Conservation (phyloP, 2,329 filamentous ascomycete species). For the Colletotrichum karsti region DNA sequence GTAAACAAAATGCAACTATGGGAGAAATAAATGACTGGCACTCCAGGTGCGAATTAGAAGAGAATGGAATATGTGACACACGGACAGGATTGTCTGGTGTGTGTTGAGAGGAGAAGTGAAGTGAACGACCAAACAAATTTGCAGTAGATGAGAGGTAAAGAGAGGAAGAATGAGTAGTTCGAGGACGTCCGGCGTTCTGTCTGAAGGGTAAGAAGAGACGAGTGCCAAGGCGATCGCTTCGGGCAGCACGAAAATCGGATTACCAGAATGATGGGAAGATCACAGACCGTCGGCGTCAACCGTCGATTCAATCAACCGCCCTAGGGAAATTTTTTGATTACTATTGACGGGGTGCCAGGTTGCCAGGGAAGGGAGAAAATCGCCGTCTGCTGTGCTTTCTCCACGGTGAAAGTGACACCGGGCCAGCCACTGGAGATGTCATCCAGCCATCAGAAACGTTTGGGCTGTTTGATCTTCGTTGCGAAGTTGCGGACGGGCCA, state of each 20-base stretch:
- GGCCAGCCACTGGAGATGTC: background rate
- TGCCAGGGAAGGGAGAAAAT: background rate
- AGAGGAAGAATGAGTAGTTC: background rate
- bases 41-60: slow-evolving; percentile 23
- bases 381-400: background rate
- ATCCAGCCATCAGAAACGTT: slow-evolving; percentile 26
- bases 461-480: slow-evolving; percentile 27
- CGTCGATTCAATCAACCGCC: background rate
- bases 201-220: slow-evolving; percentile 28
- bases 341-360: too few species aligned
- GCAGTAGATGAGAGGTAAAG: background rate
- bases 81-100: background rate
- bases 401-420: background rate
- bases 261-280: slow-evolving; percentile 7
- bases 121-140: background rate
- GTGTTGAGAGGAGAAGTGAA: background rate
- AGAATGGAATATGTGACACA: background rate
- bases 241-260: slow-evolving; percentile 20
- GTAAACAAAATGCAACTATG: background rate
- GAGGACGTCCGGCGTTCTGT: background rate
- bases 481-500: slow-evolving; percentile 14
- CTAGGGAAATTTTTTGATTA: too few species aligned
- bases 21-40: background rate
- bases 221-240: slow-evolving; percentile 25
- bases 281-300: background rate